Percentiles rank a stretch among this genome's conserved stretches.
These are phyloP conservation scores for Boletus rubescentipes DNA, from an alignment of 768 basidiomycete genomes.

Conservation along the genomic window DNA sequence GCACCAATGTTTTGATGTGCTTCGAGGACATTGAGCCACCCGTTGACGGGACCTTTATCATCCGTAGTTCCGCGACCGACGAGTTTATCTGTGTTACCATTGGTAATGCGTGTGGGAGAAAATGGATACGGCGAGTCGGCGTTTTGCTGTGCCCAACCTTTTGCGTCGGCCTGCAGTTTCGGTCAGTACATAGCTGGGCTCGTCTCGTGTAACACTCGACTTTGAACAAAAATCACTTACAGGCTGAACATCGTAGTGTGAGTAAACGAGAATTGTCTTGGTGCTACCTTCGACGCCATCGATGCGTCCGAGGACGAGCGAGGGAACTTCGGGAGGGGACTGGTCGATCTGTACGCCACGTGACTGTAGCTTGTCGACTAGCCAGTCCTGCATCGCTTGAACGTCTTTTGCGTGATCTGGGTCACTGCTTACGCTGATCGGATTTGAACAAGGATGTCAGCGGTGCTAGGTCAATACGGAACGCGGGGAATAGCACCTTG, in stretches of 20 bases:
- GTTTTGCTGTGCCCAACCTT: neutral
- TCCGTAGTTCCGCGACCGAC: constrained; percentile 85
- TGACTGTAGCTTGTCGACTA: neutral
- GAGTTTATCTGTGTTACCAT: constrained; percentile 37
- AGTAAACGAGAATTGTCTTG: constrained; percentile 79
- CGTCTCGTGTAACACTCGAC: neutral
- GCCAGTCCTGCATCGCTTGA: neutral
- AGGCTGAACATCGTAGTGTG: constrained; percentile 91
- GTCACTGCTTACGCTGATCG: neutral
- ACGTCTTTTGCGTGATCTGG: neutral
- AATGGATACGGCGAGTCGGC: neutral
- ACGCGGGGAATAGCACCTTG: neutral
- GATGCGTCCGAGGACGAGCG: constrained; percentile 1
- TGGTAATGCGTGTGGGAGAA: constrained; percentile 4
- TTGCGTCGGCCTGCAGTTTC: neutral
- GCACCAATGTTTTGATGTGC: constrained; percentile 69
- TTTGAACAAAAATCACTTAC: constrained; percentile 38
- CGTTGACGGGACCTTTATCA: constrained; percentile 86
- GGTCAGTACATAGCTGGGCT: neutral
- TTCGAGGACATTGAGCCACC: constrained; percentile 87
- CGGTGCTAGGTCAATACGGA: neutral
- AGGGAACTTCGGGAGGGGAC: neutral
- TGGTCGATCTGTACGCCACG: neutral
- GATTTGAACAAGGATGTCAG: neutral
- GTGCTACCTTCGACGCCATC: neutral